Conservation (phyloP, 257 asterid genomes). For the Orobanche coerulescens region DNA sequence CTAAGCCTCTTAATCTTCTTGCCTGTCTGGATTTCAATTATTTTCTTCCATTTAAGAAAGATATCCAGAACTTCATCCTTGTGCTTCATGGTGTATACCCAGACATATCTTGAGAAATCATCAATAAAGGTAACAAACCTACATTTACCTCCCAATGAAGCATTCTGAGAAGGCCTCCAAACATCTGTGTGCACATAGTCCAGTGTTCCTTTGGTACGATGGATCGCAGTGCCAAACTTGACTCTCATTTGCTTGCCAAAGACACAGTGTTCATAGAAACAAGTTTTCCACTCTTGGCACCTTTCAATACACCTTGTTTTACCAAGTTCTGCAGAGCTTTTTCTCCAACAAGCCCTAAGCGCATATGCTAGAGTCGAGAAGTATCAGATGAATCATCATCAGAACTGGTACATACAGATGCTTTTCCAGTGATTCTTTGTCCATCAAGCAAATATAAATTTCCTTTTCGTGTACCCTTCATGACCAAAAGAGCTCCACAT, state of each 20-base stretch:
- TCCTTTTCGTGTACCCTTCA: not conserved
- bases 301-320: constrained; percentile 2
- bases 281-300: not conserved
- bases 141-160: not conserved
- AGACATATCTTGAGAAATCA: not conserved
- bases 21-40: not conserved
- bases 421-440: not conserved
- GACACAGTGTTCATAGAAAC: not conserved
- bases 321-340: not conserved
- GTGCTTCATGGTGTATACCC: not conserved
- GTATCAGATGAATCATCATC: not conserved
- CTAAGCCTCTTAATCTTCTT: not conserved
- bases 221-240: not conserved
- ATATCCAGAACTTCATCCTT: constrained; percentile 1
- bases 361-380: not conserved
- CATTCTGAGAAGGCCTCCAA: not conserved
- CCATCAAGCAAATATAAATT: not conserved
- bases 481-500: not conserved
- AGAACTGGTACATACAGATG: no score
- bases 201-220: not conserved
- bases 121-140: not conserved
- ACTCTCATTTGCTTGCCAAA: not conserved
- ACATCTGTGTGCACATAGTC: not conserved
- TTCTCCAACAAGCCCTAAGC: constrained; percentile 2
- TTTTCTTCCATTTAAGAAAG: constrained; percentile 12